Base-by-base conservation (phyloP, 1,139 yeast species). In the Komagataea norvegica region DNA sequence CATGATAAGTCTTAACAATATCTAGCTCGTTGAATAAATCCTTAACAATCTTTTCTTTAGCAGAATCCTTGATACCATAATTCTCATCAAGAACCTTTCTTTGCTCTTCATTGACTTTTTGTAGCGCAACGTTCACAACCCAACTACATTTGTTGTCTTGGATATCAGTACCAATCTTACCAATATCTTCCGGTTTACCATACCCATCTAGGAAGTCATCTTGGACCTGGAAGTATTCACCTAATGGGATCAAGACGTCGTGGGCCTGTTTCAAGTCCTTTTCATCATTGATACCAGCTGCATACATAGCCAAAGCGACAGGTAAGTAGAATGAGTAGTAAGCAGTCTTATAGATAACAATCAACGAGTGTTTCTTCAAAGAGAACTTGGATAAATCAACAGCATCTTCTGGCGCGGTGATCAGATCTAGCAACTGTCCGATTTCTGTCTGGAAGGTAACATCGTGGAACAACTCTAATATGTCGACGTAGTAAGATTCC, bases 71-170 rank as follows among this genome's bases (percentile, higher is more conserved):
- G 56, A 76, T 71, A 52, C 98, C 99, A 61, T 93, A 93, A 69
- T 91, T 86, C 33, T 73, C 79, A 57, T 91, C 97, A 49, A 93
- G 74, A 8, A 83, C 48, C 54, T 71, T 62, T 62, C 97, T 82
- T 68, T 93, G 97, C 49, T 79, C 93, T 34, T 87, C 76, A 23
- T 77, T 72, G 37, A 78, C 93, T 52, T 79, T 70, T 60, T 82
- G 74, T 54, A 93, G 74, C 8, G 98, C 98, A 56, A 87, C 86
- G 72, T 91, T 91, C 55, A 93, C 76, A 44, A 93, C 81, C 99
- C 99, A 93, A 33, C 96, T 85, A 65, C 98, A 93, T 67, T 93
- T 93, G 75, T 93, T 93, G 64, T 93, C 99, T 68, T 86, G 86
- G 58, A 93, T 93, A 62, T 93, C 99, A 43, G 98, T 93, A 51